Evolutionary conservation across 2,329 filamentous ascomycete genomes (phyloP).

Genomic region (Acrocalymma vagum): DNA sequence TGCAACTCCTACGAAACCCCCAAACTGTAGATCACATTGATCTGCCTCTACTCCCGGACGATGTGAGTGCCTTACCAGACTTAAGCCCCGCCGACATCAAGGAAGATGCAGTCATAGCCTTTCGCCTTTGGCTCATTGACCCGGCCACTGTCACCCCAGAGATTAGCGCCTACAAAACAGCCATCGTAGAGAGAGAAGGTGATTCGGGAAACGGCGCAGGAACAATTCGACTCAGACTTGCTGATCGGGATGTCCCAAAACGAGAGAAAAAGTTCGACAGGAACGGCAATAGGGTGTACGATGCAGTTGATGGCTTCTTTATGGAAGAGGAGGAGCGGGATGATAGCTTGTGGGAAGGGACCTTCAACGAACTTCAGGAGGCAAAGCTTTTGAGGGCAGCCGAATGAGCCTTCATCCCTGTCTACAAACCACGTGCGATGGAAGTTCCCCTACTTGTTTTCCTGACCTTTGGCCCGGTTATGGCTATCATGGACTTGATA

Average conservation of each 20-base stretch:
- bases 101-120: slow-evolving; percentile 72
- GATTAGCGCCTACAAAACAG: slow-evolving; percentile 70
- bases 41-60: slow-evolving; percentile 68
- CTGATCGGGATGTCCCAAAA: slow-evolving; percentile 70
- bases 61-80: slow-evolving; percentile 62
- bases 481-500: no score
- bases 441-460: no score
- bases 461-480: no score
- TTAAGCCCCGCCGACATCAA: slow-evolving; percentile 60
- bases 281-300: slow-evolving; percentile 77
- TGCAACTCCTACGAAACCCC: no score
- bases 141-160: slow-evolving; percentile 70
- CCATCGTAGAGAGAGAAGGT: slow-evolving; percentile 62
- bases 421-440: no score
- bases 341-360: slow-evolving; percentile 32
- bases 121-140: slow-evolving; percentile 69
- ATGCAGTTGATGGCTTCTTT: slow-evolving; percentile 60
- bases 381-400: slow-evolving; percentile 37
- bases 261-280: slow-evolving; percentile 70
- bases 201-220: slow-evolving; percentile 55
- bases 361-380: slow-evolving; percentile 37
- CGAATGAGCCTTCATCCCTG: no score
- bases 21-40: slow-evolving; percentile 56
- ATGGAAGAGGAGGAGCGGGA: slow-evolving; percentile 37
- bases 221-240: slow-evolving; percentile 69